Base-by-base conservation (phyloP, 23 red algal genomes). In the Cyanidioschyzon merolae region DNA sequence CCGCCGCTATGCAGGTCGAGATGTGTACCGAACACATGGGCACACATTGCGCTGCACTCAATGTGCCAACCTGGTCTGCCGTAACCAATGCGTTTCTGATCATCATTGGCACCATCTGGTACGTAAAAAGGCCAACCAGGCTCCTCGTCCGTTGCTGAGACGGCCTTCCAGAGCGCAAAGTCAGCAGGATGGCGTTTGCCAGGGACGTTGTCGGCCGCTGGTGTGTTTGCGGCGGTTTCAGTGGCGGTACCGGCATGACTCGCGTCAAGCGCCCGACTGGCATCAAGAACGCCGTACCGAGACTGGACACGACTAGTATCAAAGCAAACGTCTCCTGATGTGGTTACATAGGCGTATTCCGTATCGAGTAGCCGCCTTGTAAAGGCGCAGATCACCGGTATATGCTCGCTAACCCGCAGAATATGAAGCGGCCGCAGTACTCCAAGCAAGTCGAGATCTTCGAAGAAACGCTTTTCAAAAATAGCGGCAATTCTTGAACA, bases 1-100 rank as follows among this genome's bases (percentile, higher is more conserved):
- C 93, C 93, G 38, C 93, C 93, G 21, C 75, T 85, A 58, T 97
- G 88, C 54, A 97, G 83, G 63, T 97, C 93, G n/a, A 97, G 59
- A 40, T 83, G 76, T 34, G 76, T 67, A 41, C 93, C 88, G 24
- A 88, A 80, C 37, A 89, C 79, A 30, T 59, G 84, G n/a, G 80
- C 77, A 34, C 84, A 84, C 93, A 97, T 97, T 0, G 93, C 93
- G 1, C 87, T 90, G 86, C 93, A 97, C 83, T 97, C 93, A 16
- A 97, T 87, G 76, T 97, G 93, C 93, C 93, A 97, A 2, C 93
- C 93, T 2, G 93, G 89, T 31, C 93, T 80, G 7, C 88, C 88
- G 45, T 15, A 54, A 54, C 45, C 45, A 21, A 54, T 7, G 21
- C 45, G 12, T 15, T 54, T 54, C 45, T 21, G 21, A 15, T 21